Evolutionary conservation across 2,329 filamentous ascomycete genomes (phyloP), one percentile per base, ranked within the genome.

Genomic region (Fusarium pseudocircinatum): DNA sequence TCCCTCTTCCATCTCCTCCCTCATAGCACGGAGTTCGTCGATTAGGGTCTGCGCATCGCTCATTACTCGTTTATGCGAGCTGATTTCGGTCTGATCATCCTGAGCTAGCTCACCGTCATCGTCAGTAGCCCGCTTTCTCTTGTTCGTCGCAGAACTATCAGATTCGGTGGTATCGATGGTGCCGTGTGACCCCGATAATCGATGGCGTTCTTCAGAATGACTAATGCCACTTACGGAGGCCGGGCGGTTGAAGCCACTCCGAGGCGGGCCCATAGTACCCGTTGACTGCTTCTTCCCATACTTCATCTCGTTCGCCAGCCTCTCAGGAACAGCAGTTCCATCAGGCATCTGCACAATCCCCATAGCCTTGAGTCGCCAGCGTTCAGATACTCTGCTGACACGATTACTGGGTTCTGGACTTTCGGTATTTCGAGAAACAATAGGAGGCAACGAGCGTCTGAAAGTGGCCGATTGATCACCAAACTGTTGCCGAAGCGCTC

Each of bases 311-410:
- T 83, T 75, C 18, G 85, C 86, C 44, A 90, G 81, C 6, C 83
- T 82, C 69, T 89, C 87, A 11, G 87, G 87, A 6, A 88, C 74
- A 68, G 86, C 87, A 53, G 86, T 84, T n/a, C 87, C 84, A 69
- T 89, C 84, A 9, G 85, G 83, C 83, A 88, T 85, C 69, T 84
- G 85, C 6, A 88, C 85, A 24, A 89, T 83, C 15, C 84, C 85
- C 84, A 86, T 86, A 46, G 85, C 84, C 58, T 86, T 86, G 64
- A 87, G 79, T 10, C 81, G 79, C 85, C 85, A 87, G 43, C 83
- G 80, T 59, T 84, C 83, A 12, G 84, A 85, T 12, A 82, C 82
- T 57, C 79, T 83, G 74, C 82, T 84, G 7, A 77, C 60, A 15
- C 79, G 77, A 42, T 74, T 76, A 7, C 73, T 63, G 12, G 69